Percentiles rank a stretch among this genome's conserved stretches.
These are phyloP conservation scores for Trifolium subterraneum DNA, from an alignment of 306 rosid genomes.

Conservation along the genomic window DNA sequence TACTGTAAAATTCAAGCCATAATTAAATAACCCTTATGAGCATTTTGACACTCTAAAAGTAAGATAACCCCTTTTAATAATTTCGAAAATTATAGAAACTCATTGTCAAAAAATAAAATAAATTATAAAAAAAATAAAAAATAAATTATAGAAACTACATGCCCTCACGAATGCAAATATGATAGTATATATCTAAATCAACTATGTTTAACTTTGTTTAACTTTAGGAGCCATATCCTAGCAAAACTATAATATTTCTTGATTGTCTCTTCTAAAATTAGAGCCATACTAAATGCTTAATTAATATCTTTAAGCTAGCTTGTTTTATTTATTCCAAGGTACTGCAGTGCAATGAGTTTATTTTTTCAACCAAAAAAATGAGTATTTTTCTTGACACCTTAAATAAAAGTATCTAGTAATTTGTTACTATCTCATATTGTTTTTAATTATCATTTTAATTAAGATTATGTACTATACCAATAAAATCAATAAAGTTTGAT, in stretches of 20 bases:
- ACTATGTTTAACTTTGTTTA: slow-evolving; percentile 3
- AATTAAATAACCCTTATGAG: slow-evolving; percentile 8
- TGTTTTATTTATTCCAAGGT: not conserved
- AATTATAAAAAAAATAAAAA: no score
- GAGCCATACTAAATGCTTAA: not conserved
- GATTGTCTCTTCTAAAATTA: not conserved
- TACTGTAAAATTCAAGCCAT: slow-evolving; percentile 22
- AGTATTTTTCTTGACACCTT: no score
- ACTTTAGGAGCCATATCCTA: not conserved
- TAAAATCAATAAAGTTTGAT: not conserved
- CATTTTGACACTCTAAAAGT: slow-evolving; percentile 12
- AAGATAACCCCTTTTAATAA: slow-evolving; percentile 5
- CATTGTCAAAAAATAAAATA: no score
- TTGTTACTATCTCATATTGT: no score
- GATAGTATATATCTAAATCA: not conserved
- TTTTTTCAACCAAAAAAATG: no score
- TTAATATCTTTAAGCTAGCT: not conserved
- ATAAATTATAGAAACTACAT: not conserved
- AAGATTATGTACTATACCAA: not conserved
- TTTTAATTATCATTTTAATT: no score
- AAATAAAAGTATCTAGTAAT: no score
- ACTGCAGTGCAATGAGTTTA: no score
- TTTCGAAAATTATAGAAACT: slow-evolving; percentile 16
- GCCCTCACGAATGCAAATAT: not conserved
- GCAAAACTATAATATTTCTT: slow-evolving; percentile 20